Evolutionary conservation across 2,329 filamentous ascomycete species (phyloP), one percentile per base, ranked within the genome.

Genomic region (Chaetomium strumarium): DNA sequence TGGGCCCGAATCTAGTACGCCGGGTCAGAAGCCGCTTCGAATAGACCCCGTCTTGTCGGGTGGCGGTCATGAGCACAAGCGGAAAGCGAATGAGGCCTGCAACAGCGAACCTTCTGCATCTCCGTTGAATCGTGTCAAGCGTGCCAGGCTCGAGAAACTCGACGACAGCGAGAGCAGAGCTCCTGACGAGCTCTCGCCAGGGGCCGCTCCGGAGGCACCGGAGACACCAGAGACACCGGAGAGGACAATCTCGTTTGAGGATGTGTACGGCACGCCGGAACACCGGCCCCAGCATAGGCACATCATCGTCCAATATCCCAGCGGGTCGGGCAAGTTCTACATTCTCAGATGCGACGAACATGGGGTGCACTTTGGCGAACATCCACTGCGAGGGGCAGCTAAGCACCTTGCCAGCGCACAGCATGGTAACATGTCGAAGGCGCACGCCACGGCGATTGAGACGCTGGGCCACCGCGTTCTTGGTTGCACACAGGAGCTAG

Each of bases 261-360:
- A 72, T 13, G 66, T 73, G 1, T 71, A 58, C 51, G 53, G 49
- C 17, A 10, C 31, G 2, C 49, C 50, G 3, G 46, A 6, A 61
- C 67, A 45, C 48, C 64, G 34, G 4, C 63, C 69, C 2, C 41
- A 63, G 43, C 61, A 66, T 55, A 68, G 69, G 30, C 67, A 70
- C 51, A 58, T 63, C 37, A 68, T 68, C 13, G 58, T 66, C 6
- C 60, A 70, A 53, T 69, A 61, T 51, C 66, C 66, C 1, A 5
- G 19, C 0, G 51, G 51, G 11, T 64, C 60, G 7, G 52, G 56
- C 1, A 51, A 63, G 5, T 72, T 62, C 58, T 73, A 70, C 49
- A 70, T 73, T 6, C 51, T 72, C 2, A 68, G 66, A 48, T 73
- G 71, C 58, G 67, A 71, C 33, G 63, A 70, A 46, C 70, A 73